These are phyloP conservation scores for Citrullus mucosospermus DNA, from an alignment of 306 rosid genomes.

Conservation along the genomic window DNA sequence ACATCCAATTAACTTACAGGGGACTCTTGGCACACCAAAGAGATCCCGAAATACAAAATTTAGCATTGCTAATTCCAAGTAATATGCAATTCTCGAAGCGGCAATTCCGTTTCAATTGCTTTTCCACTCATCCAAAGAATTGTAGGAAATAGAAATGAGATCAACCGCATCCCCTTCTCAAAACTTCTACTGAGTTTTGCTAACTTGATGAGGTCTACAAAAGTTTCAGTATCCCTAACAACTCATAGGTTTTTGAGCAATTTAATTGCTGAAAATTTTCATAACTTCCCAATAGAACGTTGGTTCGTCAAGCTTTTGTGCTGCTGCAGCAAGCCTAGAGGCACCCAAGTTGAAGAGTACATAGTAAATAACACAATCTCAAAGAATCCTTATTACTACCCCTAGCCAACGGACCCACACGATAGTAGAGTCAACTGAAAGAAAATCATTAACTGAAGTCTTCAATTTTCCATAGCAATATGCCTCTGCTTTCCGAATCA, in stretches of 20 bases:
- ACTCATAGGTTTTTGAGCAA: neutral
- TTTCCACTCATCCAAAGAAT: neutral
- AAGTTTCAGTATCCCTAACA: neutral
- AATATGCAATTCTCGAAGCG: neutral
- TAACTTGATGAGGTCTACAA: neutral
- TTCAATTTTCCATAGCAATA: neutral
- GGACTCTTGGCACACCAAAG: neutral
- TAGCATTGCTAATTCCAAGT: neutral
- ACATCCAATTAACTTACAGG: neutral
- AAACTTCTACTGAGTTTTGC: neutral
- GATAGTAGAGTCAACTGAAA: too few species aligned
- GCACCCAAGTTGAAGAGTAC: neutral
- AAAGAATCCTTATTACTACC: neutral
- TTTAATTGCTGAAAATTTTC: neutral
- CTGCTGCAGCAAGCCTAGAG: neutral
- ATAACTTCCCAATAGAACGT: neutral
- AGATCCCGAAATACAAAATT: neutral
- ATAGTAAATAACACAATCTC: neutral
- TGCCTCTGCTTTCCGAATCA: neutral
- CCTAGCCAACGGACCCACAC: too few species aligned
- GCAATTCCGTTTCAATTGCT: neutral
- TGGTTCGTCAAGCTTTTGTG: neutral
- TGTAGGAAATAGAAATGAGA: neutral
- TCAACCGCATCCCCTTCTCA: neutral
- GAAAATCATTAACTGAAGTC: neutral